A percentile compares a stretch with the other conserved stretches of the same genome.
Evolutionary conservation across 2,329 filamentous ascomycete genomes (phyloP).

Genomic region (Orbilia brochopaga): DNA sequence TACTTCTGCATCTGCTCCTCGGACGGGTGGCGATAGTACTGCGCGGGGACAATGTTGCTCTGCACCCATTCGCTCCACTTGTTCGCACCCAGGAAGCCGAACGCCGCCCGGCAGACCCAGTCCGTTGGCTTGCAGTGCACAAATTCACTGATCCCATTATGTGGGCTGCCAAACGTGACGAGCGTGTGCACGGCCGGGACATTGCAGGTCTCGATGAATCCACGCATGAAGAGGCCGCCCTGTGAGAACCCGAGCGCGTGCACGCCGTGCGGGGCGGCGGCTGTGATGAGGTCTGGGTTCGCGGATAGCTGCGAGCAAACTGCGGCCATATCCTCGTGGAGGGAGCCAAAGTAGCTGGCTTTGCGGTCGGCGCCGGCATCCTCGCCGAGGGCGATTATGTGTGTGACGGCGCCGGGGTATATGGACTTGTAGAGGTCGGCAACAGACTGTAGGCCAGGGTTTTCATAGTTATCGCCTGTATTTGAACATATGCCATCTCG

Average conservation of each 20-base stretch:
- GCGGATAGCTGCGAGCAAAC: slow-evolving; percentile 37
- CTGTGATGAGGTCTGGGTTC: slow-evolving; percentile 27
- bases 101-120: slow-evolving; percentile 79
- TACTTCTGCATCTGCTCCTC: slow-evolving; percentile 72
- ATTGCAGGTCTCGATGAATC: slow-evolving; percentile 86
- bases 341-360: slow-evolving; percentile 88
- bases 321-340: slow-evolving; percentile 75
- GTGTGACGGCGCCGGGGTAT: slow-evolving; percentile 83
- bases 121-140: slow-evolving; percentile 72
- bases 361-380: slow-evolving; percentile 72
- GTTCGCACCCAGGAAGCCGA: slow-evolving; percentile 77
- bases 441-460: slow-evolving; percentile 74
- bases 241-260: slow-evolving; percentile 83
- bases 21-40: slow-evolving; percentile 78
- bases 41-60: slow-evolving; percentile 80
- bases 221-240: slow-evolving; percentile 93
- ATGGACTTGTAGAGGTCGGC: slow-evolving; percentile 70
- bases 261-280: slow-evolving; percentile 26
- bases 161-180: slow-evolving; percentile 87
- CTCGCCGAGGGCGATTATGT: slow-evolving; percentile 75
- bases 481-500: slow-evolving; percentile 57
- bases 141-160: slow-evolving; percentile 89
- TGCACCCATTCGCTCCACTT: slow-evolving; percentile 83
- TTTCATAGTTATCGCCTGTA: slow-evolving; percentile 73
- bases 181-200: slow-evolving; percentile 74